Evolutionary conservation across 2,329 filamentous ascomycete genomes (phyloP).

Genomic region (Lecanicillium sp.): DNA sequence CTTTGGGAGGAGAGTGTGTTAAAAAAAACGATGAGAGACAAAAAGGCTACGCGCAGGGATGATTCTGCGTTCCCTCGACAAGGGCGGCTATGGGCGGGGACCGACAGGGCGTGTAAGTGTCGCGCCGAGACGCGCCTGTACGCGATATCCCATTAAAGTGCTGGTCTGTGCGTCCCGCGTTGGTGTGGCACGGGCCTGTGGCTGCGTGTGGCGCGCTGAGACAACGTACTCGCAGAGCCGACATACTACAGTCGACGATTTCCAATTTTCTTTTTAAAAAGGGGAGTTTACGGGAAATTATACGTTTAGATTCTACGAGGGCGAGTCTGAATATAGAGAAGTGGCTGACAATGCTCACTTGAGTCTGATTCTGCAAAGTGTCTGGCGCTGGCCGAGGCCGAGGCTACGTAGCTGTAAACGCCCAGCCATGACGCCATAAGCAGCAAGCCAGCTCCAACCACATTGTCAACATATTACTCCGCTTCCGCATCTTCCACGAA

Average conservation of each 20-base stretch:
- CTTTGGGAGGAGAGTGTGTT: background rate
- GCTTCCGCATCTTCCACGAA: background rate
- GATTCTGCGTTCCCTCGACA: constrained; percentile 11
- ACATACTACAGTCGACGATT: background rate
- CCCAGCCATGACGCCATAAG: constrained; percentile 2
- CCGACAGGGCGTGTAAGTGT: constrained; percentile 6
- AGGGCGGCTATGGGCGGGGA: constrained; percentile 7
- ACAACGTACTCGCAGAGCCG: background rate
- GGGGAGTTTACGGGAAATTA: too few relatives aligned
- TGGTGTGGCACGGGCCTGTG: background rate
- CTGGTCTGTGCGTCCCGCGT: constrained; percentile 16
- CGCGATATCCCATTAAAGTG: constrained; percentile 21
- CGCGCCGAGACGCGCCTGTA: constrained; percentile 23
- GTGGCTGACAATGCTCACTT: too few relatives aligned
- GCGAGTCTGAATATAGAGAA: too few relatives aligned
- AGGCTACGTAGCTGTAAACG: background rate
- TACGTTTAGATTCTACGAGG: too few relatives aligned
- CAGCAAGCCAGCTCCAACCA: background rate
- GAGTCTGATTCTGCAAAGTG: too few relatives aligned
- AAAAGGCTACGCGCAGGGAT: too few relatives aligned
- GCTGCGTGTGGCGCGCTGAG: background rate
- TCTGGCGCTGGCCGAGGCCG: background rate
- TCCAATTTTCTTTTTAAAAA: background rate
- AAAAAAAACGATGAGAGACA: background rate
- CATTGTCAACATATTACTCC: background rate